phyloP scores from a whole-genome alignment of 148 eudicot species.

The Euryodendron excelsum region DNA sequence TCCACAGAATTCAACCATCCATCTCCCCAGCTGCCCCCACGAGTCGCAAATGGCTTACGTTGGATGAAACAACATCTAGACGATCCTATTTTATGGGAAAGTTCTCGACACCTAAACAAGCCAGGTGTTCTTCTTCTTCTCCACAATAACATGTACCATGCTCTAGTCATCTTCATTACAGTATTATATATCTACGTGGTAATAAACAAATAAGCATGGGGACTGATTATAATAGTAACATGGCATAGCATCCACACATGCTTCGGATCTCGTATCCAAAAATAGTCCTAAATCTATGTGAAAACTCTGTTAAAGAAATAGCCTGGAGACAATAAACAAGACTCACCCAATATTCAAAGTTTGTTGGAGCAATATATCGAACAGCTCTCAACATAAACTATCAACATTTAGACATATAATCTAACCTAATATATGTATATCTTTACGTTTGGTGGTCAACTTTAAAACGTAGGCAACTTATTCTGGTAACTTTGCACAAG shows the following conservation, averaged over 20 bases:
- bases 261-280: slow-evolving; percentile 8
- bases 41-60: not conserved
- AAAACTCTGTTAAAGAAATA: not conserved
- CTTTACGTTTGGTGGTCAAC: slow-evolving; percentile 14
- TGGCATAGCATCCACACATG: not conserved
- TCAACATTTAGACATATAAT: not conserved
- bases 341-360: slow-evolving; percentile 9
- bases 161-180: not conserved
- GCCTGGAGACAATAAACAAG: slow-evolving; percentile 6
- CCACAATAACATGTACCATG: not conserved
- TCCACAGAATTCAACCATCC: not conserved
- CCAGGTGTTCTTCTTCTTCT: slow-evolving; percentile 1
- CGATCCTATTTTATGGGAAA: slow-evolving; percentile 1
- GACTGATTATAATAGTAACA: not conserved
- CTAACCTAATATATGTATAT: not conserved
- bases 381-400: slow-evolving; percentile 13
- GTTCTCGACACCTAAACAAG: slow-evolving; percentile 7
- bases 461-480: slow-evolving; percentile 1
- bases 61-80: not conserved
- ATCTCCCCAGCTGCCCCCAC: not conserved
- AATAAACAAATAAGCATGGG: not conserved
- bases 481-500: slow-evolving; percentile 9
- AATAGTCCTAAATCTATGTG: slow-evolving; percentile 7
- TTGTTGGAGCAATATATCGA: slow-evolving; percentile 21
- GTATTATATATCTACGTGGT: not conserved